Conservation (phyloP, 192 early-diverging fungal genomes). For the Podila epicladia region DNA sequence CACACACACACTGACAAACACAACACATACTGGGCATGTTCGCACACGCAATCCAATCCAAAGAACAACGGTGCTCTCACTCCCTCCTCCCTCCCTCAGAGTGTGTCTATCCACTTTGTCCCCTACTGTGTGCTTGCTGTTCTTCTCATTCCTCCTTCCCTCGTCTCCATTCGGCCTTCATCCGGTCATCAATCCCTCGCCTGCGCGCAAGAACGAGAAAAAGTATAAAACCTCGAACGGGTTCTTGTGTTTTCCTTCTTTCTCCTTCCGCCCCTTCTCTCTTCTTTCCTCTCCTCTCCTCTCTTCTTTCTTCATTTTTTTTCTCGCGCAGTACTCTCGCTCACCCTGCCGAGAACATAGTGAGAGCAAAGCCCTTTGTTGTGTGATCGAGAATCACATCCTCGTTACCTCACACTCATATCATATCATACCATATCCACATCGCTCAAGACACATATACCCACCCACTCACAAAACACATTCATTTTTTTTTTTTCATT, state of each 20-base stretch:
- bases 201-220: not conserved
- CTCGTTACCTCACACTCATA: not conserved
- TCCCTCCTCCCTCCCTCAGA: too few species aligned
- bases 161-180: not conserved
- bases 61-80: too few species aligned
- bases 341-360: not conserved
- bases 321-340: not conserved
- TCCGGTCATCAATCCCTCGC: not conserved
- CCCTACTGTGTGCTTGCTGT: not conserved
- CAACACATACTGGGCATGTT: too few species aligned
- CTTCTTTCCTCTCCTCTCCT: not conserved
- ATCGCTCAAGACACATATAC: too few species aligned
- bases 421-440: too few species aligned
- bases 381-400: not conserved
- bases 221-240: not conserved
- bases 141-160: not conserved
- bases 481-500: too few species aligned
- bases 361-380: not conserved
- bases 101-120: not conserved
- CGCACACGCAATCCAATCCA: too few species aligned
- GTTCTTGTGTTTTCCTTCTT: not conserved
- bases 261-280: constrained; percentile 1
- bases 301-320: not conserved
- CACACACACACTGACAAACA: too few species aligned
- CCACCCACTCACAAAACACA: too few species aligned